A percentile compares a stretch with the other conserved stretches of the same genome.
Conservation (phyloP, 2,329 filamentous ascomycete genomes). For the Colletotrichum tropicicola region DNA sequence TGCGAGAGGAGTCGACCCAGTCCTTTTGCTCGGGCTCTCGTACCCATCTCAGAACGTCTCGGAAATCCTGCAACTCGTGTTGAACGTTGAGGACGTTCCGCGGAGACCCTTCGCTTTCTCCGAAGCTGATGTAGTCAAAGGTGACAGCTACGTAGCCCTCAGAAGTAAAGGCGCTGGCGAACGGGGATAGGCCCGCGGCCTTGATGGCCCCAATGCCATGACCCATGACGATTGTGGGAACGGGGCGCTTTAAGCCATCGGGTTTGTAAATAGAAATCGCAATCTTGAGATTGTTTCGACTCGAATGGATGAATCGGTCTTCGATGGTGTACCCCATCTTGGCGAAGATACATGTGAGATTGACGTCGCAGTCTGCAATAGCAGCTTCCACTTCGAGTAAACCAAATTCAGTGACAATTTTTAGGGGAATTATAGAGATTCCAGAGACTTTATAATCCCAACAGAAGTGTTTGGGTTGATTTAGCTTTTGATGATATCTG, state of each 20-base stretch:
- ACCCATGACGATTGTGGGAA: constrained; percentile 16
- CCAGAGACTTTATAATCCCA: no score
- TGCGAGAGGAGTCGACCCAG: constrained; percentile 3
- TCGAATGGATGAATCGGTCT: constrained; percentile 11
- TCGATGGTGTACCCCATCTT: constrained; percentile 24
- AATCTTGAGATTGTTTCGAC: constrained; percentile 8
- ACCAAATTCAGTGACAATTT: neutral
- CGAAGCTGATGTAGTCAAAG: constrained; percentile 24
- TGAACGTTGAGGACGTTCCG: constrained; percentile 16
- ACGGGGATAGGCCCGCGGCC: constrained; percentile 17
- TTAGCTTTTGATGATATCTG: no score
- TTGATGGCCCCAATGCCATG: constrained; percentile 24
- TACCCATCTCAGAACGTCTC: constrained; percentile 16
- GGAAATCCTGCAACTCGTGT: constrained; percentile 18
- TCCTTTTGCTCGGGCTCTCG: constrained; percentile 6
- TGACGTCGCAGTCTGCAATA: neutral
- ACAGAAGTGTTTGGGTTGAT: no score
- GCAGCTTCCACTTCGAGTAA: neutral
- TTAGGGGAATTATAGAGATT: no score
- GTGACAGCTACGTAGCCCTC: constrained; percentile 19
- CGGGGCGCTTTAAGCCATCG: neutral
- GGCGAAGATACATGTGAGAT: no score
- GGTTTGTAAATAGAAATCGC: constrained; percentile 20
- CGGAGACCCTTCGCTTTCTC: constrained; percentile 17
- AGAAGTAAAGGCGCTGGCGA: constrained; percentile 10